Evolutionary conservation across 768 basidiomycete genomes (phyloP).

Genomic region (Lactifluus piperatus): DNA sequence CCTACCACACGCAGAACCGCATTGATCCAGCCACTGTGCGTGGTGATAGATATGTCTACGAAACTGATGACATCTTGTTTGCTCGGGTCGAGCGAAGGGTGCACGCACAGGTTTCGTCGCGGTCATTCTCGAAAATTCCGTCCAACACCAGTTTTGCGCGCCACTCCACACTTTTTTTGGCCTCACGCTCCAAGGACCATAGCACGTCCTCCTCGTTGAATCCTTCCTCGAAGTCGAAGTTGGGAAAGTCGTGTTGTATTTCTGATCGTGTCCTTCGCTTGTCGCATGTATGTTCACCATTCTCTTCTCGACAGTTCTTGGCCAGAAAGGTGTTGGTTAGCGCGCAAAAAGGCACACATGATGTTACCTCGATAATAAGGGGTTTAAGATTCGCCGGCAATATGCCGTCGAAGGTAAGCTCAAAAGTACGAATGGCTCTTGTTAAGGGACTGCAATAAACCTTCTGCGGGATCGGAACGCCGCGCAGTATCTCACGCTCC

Average conservation of each 20-base stretch:
- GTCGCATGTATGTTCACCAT: slow-evolving; percentile 17
- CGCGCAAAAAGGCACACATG: neutral
- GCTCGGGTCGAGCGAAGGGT: neutral
- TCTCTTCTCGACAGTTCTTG: slow-evolving; percentile 15
- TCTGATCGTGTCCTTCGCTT: slow-evolving; percentile 15
- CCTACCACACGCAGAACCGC: slow-evolving; percentile 13
- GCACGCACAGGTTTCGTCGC: slow-evolving; percentile 14
- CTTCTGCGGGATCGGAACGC: slow-evolving; percentile 12
- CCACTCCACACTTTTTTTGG: neutral
- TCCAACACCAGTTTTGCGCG: slow-evolving; percentile 19
- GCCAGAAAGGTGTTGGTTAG: neutral
- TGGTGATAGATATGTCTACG: slow-evolving; percentile 17
- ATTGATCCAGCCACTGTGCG: slow-evolving; percentile 16
- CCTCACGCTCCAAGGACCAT: slow-evolving; percentile 12
- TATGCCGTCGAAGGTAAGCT: slow-evolving; percentile 15
- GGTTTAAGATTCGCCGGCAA: slow-evolving; percentile 8
- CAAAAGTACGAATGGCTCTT: slow-evolving; percentile 15
- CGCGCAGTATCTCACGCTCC: slow-evolving; percentile 7
- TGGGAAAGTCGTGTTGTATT: slow-evolving; percentile 14
- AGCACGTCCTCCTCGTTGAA: slow-evolving; percentile 18
- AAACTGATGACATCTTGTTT: neutral
- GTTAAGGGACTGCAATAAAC: slow-evolving; percentile 17
- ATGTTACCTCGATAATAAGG: slow-evolving; percentile 18
- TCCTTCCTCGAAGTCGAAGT: slow-evolving; percentile 16
- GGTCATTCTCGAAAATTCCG: slow-evolving; percentile 9